These are phyloP conservation scores for Cryphonectria radicalis DNA, from an alignment of 2,329 filamentous ascomycete genomes.

Conservation along the genomic window DNA sequence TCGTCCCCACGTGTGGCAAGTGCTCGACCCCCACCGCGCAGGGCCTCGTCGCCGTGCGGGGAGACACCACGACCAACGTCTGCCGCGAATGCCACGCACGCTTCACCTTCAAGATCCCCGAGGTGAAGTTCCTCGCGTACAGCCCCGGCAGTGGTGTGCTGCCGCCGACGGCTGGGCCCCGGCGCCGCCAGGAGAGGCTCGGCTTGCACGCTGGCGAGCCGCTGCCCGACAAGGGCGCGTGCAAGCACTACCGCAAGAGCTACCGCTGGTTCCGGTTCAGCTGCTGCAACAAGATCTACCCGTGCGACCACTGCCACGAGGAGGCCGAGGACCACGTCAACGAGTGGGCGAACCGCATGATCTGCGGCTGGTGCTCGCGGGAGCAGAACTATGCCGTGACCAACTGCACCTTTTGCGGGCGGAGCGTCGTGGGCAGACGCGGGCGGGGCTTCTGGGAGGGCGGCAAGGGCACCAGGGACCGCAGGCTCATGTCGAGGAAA, in stretches of 20 bases:
- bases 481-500: constrained; percentile 72
- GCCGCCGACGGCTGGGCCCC: constrained; percentile 42
- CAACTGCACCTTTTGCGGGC: constrained; percentile 74
- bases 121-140: constrained; percentile 77
- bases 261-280: constrained; percentile 70
- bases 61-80: constrained; percentile 73
- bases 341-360: constrained; percentile 84
- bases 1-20: constrained; percentile 75
- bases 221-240: constrained; percentile 58
- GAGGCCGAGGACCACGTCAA: constrained; percentile 70
- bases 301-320: constrained; percentile 79
- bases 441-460: constrained; percentile 83
- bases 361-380: constrained; percentile 78
- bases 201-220: constrained; percentile 61
- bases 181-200: constrained; percentile 56
- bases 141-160: constrained; percentile 53
- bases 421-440: constrained; percentile 68
- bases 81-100: constrained; percentile 80
- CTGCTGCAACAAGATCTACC: constrained; percentile 61
- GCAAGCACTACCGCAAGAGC: constrained; percentile 61
- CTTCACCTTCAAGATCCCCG: constrained; percentile 79
- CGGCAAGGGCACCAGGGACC: constrained; percentile 79
- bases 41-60: constrained; percentile 73
- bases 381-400: constrained; percentile 81
- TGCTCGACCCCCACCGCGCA: constrained; percentile 72